A percentile compares a stretch with the other conserved stretches of the same genome.
Evolutionary conservation across 2,329 filamentous ascomycete genomes (phyloP).

Genomic region (Cladophialophora yegresii): DNA sequence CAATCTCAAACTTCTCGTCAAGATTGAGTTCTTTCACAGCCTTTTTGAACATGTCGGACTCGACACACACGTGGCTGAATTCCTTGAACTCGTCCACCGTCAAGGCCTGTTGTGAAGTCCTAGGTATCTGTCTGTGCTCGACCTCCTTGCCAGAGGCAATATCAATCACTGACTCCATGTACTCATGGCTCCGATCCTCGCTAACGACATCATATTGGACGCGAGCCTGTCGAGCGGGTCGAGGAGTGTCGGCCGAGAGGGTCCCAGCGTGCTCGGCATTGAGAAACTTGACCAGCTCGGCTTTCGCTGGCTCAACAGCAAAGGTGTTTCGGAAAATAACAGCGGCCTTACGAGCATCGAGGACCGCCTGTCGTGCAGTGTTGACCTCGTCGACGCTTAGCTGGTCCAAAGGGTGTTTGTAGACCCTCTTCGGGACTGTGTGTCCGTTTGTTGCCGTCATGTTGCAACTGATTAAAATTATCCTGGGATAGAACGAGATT

Average conservation of each 20-base stretch:
- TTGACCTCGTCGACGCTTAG: conserved; percentile 59
- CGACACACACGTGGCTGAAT: conserved; percentile 53
- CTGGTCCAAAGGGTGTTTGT: conserved; percentile 57
- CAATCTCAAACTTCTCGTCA: conserved; percentile 58
- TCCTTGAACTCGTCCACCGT: conserved; percentile 52
- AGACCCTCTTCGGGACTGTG: conserved; percentile 9
- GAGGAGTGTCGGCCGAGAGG: conserved; percentile 45
- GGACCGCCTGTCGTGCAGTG: conserved; percentile 53
- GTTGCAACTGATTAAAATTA: not conserved
- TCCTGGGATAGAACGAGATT: not conserved
- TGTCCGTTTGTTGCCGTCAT: conserved; percentile 19
- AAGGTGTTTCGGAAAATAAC: conserved; percentile 55
- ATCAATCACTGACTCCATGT: conserved; percentile 58
- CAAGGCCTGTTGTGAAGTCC: conserved; percentile 53
- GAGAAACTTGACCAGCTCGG: conserved; percentile 52
- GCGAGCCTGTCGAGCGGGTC: conserved; percentile 54
- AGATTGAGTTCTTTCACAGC: conserved; percentile 55
- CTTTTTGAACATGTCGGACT: conserved; percentile 56
- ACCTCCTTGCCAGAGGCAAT: conserved; percentile 48
- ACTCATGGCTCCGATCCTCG: conserved; percentile 55
- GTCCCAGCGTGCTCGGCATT: conserved; percentile 52
- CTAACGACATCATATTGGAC: conserved; percentile 60
- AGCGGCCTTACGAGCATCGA: conserved; percentile 43
- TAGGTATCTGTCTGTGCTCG: conserved; percentile 49
- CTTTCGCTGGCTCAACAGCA: conserved; percentile 54